Evolutionary conservation across 2,329 filamentous ascomycete genomes (phyloP).

Genomic region (Cadophora malorum): DNA sequence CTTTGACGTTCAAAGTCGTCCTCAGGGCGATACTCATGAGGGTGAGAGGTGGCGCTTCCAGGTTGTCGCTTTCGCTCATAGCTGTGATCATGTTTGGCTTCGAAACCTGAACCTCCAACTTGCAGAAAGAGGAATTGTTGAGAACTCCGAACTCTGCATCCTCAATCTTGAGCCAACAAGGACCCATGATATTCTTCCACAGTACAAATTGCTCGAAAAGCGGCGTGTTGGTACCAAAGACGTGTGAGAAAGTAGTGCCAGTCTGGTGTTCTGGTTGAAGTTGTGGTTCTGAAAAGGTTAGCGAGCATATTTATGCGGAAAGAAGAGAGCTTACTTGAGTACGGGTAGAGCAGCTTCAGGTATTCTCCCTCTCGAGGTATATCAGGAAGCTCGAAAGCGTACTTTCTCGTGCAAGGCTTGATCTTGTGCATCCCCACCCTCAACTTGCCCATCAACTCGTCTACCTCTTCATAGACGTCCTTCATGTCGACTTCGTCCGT

Average conservation of each 20-base stretch:
- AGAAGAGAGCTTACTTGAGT: constrained; percentile 65
- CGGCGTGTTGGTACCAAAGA: constrained; percentile 92
- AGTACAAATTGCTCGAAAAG: constrained; percentile 98
- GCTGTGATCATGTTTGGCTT: constrained; percentile 79
- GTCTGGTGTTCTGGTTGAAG: constrained; percentile 69
- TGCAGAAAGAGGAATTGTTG: constrained; percentile 96
- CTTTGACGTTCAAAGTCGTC: constrained; percentile 85
- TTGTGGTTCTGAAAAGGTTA: constrained; percentile 59
- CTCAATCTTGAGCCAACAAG: constrained; percentile 93
- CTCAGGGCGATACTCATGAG: constrained; percentile 94
- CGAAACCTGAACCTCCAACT: constrained; percentile 83
- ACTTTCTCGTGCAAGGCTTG: constrained; percentile 88
- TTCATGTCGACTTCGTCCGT: constrained; percentile 83
- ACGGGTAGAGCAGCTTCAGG: constrained; percentile 94
- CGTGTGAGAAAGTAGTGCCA: constrained; percentile 90
- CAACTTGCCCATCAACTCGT: constrained; percentile 84
- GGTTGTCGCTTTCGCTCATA: constrained; percentile 77
- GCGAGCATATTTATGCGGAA: not conserved
- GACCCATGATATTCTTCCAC: constrained; percentile 99
- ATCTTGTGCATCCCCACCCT: constrained; percentile 91
- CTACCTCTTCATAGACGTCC: constrained; percentile 90
- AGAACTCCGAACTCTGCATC: constrained; percentile 82
- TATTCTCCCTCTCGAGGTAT: constrained; percentile 92
- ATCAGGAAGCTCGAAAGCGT: constrained; percentile 89
- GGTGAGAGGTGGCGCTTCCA: constrained; percentile 86